Evolutionary conservation across 306 rosid genomes (phyloP).

Genomic region (Vigna unguiculata): DNA sequence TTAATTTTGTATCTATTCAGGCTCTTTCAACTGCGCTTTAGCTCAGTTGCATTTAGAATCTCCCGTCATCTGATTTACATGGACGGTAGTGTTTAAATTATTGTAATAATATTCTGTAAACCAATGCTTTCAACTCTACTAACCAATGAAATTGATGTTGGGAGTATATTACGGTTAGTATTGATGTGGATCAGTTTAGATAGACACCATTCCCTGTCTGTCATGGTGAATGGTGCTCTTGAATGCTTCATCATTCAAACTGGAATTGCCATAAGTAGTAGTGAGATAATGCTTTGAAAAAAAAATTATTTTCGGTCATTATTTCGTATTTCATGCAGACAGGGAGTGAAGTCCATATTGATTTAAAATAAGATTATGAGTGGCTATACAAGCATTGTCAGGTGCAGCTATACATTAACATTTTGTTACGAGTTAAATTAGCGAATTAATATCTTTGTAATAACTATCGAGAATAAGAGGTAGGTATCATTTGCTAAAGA

Average conservation of each 20-base stretch:
- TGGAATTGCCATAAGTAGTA: too few relatives aligned
- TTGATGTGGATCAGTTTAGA: too few relatives aligned
- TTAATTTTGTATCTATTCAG: not conserved
- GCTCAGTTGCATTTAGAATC: not conserved
- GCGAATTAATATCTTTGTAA: too few relatives aligned
- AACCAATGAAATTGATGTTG: not conserved
- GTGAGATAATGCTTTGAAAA: not conserved
- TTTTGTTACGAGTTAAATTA: not conserved
- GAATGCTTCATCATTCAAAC: too few relatives aligned
- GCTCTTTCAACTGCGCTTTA: not conserved
- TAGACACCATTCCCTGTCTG: too few relatives aligned
- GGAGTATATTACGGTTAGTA: not conserved
- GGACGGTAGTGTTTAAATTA: not conserved
- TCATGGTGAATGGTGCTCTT: too few relatives aligned
- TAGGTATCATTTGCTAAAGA: not conserved
- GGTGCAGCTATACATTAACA: not conserved
- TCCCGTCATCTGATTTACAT: too few relatives aligned
- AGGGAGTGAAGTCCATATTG: too few relatives aligned
- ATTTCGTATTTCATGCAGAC: not conserved
- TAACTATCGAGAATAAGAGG: not conserved
- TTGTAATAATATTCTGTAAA: not conserved
- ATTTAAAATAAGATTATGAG: too few relatives aligned
- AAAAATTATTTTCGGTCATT: not conserved
- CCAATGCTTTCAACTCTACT: not conserved
- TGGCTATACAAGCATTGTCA: too few relatives aligned